Percentiles rank a stretch among this genome's conserved stretches.
These are phyloP conservation scores for Boletus speciosus DNA, from an alignment of 768 basidiomycete species.

Conservation along the genomic window DNA sequence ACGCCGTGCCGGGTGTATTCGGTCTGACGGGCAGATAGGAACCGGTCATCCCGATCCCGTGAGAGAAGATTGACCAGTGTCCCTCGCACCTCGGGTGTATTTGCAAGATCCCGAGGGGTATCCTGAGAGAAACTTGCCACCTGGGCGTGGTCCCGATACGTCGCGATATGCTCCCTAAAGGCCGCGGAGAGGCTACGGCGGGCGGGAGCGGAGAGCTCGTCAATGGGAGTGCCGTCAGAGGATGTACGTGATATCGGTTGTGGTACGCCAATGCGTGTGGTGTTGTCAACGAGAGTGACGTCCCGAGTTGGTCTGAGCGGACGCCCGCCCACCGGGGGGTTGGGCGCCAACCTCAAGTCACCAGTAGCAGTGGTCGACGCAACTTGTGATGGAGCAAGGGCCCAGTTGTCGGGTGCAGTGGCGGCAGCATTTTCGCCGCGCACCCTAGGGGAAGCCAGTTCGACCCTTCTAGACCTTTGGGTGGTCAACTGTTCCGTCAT, in stretches of 20 bases:
- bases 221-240: slow-evolving; percentile 19
- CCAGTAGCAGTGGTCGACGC: neutral
- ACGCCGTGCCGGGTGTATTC: slow-evolving; percentile 2
- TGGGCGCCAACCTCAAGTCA: slow-evolving; percentile 3
- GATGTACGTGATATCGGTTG: slow-evolving; percentile 25
- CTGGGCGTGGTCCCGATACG: slow-evolving; percentile 14
- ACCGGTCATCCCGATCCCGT: slow-evolving; percentile 23
- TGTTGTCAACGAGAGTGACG: slow-evolving; percentile 17
- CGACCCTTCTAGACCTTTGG: slow-evolving; percentile 23
- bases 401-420: neutral
- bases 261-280: slow-evolving; percentile 16
- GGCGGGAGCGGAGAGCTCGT: slow-evolving; percentile 11
- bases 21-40: slow-evolving; percentile 1
- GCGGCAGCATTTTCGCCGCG: slow-evolving; percentile 3
- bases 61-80: slow-evolving; percentile 22
- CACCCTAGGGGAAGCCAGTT: slow-evolving; percentile 13
- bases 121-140: slow-evolving; percentile 5
- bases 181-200: slow-evolving; percentile 23
- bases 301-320: slow-evolving; percentile 17
- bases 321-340: slow-evolving; percentile 9
- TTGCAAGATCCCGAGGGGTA: slow-evolving; percentile 20
- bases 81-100: slow-evolving; percentile 23
- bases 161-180: slow-evolving; percentile 18
- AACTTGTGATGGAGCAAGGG: neutral
- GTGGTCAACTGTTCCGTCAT: slow-evolving; percentile 28